Percentiles rank a stretch among this genome's conserved stretches.
phyloP scores from a whole-genome alignment of 2,329 filamentous ascomycete genomes.

The Fusarium virguliforme region DNA sequence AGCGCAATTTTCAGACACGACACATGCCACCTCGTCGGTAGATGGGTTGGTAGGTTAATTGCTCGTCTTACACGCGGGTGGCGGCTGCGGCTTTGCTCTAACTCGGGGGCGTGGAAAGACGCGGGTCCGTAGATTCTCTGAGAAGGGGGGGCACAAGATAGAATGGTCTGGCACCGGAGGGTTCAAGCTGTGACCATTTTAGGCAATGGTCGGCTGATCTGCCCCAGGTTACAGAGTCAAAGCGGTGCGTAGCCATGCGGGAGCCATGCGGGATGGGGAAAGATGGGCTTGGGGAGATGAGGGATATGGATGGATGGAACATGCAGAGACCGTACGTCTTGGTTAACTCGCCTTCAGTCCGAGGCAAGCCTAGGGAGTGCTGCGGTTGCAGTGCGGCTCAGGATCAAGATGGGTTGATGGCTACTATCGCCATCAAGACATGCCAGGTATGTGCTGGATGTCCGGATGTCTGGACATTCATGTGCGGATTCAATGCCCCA shows the following conservation, averaged over 20 bases:
- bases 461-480: conserved; percentile 27
- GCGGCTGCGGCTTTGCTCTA: conserved; percentile 15
- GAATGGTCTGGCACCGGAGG: conserved; percentile 10
- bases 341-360: conserved; percentile 30
- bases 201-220: conserved; percentile 38
- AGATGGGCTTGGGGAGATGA: conserved; percentile 25
- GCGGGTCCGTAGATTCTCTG: conserved; percentile 18
- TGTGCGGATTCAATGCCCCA: conserved; percentile 31
- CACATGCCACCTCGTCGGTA: conserved; percentile 4
- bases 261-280: conserved; percentile 23
- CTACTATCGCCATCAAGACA: neutral
- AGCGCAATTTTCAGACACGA: conserved; percentile 13
- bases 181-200: conserved; percentile 22
- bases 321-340: conserved; percentile 33
- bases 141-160: conserved; percentile 4
- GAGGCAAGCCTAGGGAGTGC: conserved; percentile 3
- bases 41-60: neutral
- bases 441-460: conserved; percentile 13
- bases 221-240: conserved; percentile 22
- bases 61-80: conserved; percentile 7
- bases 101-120: conserved; percentile 15
- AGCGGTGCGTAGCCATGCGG: conserved; percentile 26
- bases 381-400: conserved; percentile 8
- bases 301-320: conserved; percentile 29
- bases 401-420: conserved; percentile 2